Conservation (phyloP, 345 rosid genomes). For the Ceriops decandra region DNA sequence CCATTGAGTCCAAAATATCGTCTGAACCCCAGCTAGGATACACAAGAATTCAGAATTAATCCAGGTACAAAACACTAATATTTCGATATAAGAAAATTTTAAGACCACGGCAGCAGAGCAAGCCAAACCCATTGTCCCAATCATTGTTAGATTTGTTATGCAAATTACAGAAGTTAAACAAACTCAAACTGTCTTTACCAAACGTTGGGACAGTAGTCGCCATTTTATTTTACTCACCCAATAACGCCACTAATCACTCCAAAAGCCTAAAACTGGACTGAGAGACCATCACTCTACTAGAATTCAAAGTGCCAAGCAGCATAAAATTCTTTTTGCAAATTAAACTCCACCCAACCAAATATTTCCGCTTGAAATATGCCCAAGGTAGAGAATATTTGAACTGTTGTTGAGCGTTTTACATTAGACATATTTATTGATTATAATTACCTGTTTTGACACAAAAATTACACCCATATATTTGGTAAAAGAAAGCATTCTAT, state of each 20-base stretch:
- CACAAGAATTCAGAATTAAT: too few species aligned
- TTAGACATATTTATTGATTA: not conserved
- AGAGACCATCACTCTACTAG: not conserved
- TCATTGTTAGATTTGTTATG: too few species aligned
- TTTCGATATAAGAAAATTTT: too few species aligned
- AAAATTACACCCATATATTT: not conserved
- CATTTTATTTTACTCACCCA: constrained; percentile 22
- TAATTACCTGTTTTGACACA: not conserved
- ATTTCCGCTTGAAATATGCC: not conserved
- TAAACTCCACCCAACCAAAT: not conserved
- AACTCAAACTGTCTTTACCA: constrained; percentile 1
- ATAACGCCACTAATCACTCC: constrained; percentile 48
- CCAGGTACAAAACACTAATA: too few species aligned
- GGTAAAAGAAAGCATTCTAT: too few species aligned
- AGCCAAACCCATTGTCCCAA: too few species aligned
- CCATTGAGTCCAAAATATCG: too few species aligned
- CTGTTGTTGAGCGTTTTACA: not conserved
- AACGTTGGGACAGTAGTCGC: not conserved
- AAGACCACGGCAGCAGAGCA: too few species aligned
- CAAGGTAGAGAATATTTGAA: not conserved
- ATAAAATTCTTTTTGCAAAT: not conserved
- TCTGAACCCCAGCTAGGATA: too few species aligned
- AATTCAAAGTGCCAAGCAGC: not conserved
- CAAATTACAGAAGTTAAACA: too few species aligned
- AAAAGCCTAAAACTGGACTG: not conserved